Conservation (phyloP, 2,329 filamentous ascomycete species). For the Colletotrichum sidae region DNA sequence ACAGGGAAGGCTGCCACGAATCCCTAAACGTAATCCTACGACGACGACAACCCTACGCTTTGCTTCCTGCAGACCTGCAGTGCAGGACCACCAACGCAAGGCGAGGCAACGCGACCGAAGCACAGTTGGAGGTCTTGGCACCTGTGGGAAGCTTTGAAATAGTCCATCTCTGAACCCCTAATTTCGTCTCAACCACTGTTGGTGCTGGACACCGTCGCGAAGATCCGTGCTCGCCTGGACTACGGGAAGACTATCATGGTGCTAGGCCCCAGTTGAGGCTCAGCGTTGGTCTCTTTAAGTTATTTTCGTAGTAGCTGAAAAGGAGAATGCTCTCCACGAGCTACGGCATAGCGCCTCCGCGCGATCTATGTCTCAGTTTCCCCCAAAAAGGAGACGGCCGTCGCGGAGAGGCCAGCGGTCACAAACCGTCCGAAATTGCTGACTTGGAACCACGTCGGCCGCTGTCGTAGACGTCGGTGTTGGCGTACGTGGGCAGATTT, state of each 20-base stretch:
- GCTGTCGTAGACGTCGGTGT: background rate
- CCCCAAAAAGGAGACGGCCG: too few species aligned
- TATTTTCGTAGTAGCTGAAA: background rate
- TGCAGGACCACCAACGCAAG: too few species aligned
- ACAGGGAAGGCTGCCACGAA: background rate
- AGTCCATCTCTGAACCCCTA: conserved; percentile 20
- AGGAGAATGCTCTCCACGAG: too few species aligned
- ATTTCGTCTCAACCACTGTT: conserved; percentile 10
- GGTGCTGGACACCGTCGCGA: background rate
- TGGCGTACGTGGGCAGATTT: background rate
- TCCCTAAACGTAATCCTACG: too few species aligned
- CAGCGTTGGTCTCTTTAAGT: background rate
- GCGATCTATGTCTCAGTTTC: too few species aligned
- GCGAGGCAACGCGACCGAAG: too few species aligned
- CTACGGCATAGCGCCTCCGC: too few species aligned
- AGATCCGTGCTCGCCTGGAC: conserved; percentile 1
- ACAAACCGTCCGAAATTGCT: conserved; percentile 5
- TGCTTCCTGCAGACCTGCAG: too few species aligned
- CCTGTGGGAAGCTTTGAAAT: conserved; percentile 15
- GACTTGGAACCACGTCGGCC: background rate
- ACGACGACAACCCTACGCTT: too few species aligned
- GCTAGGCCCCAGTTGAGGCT: conserved; percentile 10
- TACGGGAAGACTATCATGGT: too few species aligned
- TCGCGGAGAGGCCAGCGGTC: background rate
- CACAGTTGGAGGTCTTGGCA: conserved; percentile 14